A percentile compares a stretch with the other conserved stretches of the same genome.
Evolutionary conservation across 345 rosid genomes (phyloP).

Genomic region (Lagerstroemia speciosa): DNA sequence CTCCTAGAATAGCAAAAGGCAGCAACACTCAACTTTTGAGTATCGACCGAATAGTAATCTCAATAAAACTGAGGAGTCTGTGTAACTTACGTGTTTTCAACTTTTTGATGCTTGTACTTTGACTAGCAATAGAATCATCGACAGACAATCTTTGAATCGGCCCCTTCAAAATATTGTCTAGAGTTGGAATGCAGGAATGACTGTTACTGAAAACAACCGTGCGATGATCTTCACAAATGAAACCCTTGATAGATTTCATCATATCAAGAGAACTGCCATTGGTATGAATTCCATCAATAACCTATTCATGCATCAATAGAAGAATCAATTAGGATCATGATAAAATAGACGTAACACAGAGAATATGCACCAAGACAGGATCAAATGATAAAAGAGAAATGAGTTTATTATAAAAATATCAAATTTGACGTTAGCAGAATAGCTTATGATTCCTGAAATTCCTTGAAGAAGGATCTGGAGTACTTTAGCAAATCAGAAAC

Average conservation of each 20-base stretch:
- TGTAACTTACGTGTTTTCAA: not conserved
- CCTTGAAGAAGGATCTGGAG: not conserved
- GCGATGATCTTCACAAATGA: constrained; percentile 44
- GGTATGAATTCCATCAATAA: constrained; percentile 48
- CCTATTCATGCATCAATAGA: constrained; percentile 32
- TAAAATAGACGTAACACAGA: too few relatives aligned
- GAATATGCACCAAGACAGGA: not conserved
- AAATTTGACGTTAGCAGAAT: not conserved
- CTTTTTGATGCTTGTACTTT: constrained; percentile 34
- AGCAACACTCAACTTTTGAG: not conserved
- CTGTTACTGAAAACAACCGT: constrained; percentile 43
- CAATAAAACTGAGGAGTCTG: not conserved
- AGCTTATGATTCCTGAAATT: not conserved
- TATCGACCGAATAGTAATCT: not conserved
- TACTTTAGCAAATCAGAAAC: not conserved
- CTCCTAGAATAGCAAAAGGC: not conserved
- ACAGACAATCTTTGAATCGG: constrained; percentile 36
- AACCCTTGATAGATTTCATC: constrained; percentile 46
- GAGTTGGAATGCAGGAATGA: constrained; percentile 16
- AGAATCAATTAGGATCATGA: not conserved
- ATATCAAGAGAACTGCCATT: constrained; percentile 32
- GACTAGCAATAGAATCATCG: constrained; percentile 35
- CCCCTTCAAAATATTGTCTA: constrained; percentile 35
- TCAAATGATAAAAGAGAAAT: not conserved
- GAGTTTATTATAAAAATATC: not conserved